Evolutionary conservation across 176 grass and related monocot species (phyloP).

Genomic region (Metroxylon sagu): DNA sequence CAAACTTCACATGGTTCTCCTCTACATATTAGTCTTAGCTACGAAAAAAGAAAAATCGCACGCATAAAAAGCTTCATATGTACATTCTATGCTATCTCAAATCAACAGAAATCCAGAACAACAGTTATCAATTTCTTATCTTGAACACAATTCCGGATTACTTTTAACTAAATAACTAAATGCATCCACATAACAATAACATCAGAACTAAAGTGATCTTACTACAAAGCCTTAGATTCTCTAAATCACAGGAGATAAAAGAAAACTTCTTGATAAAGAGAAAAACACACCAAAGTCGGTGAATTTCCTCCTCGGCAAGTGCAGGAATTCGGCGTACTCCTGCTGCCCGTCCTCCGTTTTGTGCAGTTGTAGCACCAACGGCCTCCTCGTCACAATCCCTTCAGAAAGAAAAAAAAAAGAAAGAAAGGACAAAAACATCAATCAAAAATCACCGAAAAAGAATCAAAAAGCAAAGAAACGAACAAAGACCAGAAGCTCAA

Average conservation of each 20-base stretch:
- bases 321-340: conserved; percentile 67
- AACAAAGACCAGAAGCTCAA: background rate
- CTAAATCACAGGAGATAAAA: background rate
- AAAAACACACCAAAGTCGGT: conserved; percentile 47
- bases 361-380: conserved; percentile 55
- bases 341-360: conserved; percentile 28
- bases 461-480: background rate
- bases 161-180: too few species aligned
- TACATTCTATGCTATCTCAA: too few species aligned
- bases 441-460: background rate
- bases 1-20: too few species aligned
- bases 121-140: too few species aligned
- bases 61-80: too few species aligned
- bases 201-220: too few species aligned
- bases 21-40: too few species aligned
- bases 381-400: conserved; percentile 71
- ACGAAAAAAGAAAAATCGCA: too few species aligned
- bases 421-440: background rate
- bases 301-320: conserved; percentile 50
- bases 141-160: too few species aligned
- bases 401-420: conserved; percentile 9
- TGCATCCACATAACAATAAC: too few species aligned
- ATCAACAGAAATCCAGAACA: too few species aligned
- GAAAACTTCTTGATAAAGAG: background rate
- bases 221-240: too few species aligned